These are phyloP conservation scores for Leishmania major DNA, from an alignment of 208 protist genomes.

Conservation along the genomic window DNA sequence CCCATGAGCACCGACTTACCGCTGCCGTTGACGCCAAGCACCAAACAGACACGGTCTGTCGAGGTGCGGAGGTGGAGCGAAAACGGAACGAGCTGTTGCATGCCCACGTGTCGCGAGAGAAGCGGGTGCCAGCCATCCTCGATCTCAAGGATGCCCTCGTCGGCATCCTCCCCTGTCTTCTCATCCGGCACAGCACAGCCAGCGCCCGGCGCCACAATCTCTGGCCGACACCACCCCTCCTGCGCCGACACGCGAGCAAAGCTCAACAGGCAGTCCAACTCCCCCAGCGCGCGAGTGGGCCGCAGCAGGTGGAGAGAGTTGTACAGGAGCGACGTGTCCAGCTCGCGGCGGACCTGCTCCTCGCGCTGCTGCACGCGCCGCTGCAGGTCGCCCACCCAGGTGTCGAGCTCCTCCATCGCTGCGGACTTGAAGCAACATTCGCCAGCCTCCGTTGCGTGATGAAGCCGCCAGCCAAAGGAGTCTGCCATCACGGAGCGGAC, in stretches of 20 bases:
- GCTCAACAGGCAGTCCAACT: slow-evolving; percentile 80
- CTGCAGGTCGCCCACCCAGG: slow-evolving; percentile 72
- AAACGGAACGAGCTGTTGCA: slow-evolving; percentile 57
- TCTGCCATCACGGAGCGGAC: slow-evolving; percentile 25
- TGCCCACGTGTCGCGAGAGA: slow-evolving; percentile 39
- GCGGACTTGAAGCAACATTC: slow-evolving; percentile 75
- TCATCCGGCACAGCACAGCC: not conserved
- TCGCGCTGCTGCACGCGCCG: slow-evolving; percentile 67
- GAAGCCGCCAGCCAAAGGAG: slow-evolving; percentile 40
- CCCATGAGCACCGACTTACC: slow-evolving; percentile 94
- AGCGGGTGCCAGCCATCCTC: slow-evolving; percentile 75
- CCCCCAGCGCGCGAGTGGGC: slow-evolving; percentile 46
- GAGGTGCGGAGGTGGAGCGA: slow-evolving; percentile 36
- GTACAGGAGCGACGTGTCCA: slow-evolving; percentile 70
- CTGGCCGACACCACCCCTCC: slow-evolving; percentile 66
- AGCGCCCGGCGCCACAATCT: slow-evolving; percentile 9
- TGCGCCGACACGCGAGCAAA: slow-evolving; percentile 71
- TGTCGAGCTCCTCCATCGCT: slow-evolving; percentile 65
- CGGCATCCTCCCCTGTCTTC: not conserved
- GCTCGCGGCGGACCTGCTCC: slow-evolving; percentile 48
- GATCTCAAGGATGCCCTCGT: slow-evolving; percentile 54
- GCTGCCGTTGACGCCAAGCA: slow-evolving; percentile 89
- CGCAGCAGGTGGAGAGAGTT: slow-evolving; percentile 67
- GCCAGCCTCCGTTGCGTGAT: slow-evolving; percentile 33
- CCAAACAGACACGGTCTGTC: slow-evolving; percentile 57